phyloP scores from a whole-genome alignment of 1,284 basidiomycete species.

The Nidula niveotomentosa region DNA sequence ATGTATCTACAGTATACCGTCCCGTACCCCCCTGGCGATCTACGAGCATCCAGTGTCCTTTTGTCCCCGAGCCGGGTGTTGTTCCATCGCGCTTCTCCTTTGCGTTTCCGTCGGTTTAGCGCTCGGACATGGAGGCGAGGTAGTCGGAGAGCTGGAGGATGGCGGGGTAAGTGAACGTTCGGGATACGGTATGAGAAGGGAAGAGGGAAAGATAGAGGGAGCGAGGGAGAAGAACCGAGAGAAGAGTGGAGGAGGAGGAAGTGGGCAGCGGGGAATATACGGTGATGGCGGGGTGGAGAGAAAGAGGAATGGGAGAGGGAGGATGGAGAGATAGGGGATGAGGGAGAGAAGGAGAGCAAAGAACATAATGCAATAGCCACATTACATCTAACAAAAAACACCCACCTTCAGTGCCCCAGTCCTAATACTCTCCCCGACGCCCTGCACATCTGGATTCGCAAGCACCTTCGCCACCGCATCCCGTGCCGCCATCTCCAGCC shows the following conservation, averaged over 20 bases:
- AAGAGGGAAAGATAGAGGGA: background rate
- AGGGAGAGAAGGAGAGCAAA: no score
- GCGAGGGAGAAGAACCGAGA: background rate
- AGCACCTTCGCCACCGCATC: constrained; percentile 81
- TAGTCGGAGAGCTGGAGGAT: constrained; percentile 69
- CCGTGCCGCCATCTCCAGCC: constrained; percentile 76
- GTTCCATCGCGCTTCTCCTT: no score
- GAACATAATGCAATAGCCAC: no score
- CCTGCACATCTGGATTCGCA: constrained; percentile 90
- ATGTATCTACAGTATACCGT: no score
- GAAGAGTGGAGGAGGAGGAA: no score
- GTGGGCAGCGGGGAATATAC: no score
- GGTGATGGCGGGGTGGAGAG: background rate
- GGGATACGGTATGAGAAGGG: background rate
- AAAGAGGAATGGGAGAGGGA: background rate
- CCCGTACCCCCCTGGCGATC: no score
- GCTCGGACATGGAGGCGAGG: constrained; percentile 73
- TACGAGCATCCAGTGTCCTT: no score
- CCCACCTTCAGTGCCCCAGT: constrained; percentile 84
- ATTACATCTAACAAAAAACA: constrained; percentile 8
- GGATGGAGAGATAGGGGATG: no score
- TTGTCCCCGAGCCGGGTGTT: no score
- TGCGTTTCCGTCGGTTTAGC: constrained; percentile 12
- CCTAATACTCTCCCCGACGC: constrained; percentile 82
- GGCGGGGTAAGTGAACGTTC: no score